Percentiles rank a stretch among this genome's conserved stretches.
These are phyloP conservation scores for Rosa lucieae DNA, from an alignment of 306 rosid species.

Conservation along the genomic window DNA sequence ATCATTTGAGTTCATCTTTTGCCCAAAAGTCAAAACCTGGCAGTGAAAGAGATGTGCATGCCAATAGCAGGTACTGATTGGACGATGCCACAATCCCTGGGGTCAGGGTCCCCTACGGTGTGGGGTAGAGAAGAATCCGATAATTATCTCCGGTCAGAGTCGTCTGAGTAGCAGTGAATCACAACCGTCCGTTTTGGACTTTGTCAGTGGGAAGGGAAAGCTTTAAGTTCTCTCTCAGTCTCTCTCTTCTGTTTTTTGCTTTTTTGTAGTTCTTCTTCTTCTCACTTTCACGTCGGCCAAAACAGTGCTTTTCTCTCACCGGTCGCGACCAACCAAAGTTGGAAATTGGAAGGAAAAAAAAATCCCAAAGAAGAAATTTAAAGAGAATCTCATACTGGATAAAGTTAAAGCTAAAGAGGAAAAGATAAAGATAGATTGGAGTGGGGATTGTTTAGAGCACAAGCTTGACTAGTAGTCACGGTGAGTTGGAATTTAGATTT, in stretches of 20 bases:
- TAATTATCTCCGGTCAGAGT: conserved; percentile 4
- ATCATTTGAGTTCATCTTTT: neutral
- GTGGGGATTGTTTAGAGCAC: neutral
- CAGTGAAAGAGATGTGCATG: conserved; percentile 12
- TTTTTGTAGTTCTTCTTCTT: conserved; percentile 20
- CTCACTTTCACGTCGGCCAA: conserved; percentile 28
- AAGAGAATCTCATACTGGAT: neutral
- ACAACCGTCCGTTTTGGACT: neutral
- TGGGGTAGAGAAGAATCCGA: neutral
- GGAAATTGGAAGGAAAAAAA: neutral
- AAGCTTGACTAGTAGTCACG: neutral
- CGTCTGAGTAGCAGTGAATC: neutral
- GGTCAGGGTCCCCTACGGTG: neutral
- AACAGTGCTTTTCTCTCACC: conserved; percentile 34
- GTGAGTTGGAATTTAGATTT: neutral
- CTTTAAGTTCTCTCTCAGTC: too few relatives aligned
- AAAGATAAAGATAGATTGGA: neutral
- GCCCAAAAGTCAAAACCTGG: conserved; percentile 24
- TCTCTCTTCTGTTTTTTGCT: neutral
- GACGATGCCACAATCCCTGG: conserved; percentile 2
- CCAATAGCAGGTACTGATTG: neutral
- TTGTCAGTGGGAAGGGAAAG: neutral
- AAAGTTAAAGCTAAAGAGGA: conserved; percentile 24
- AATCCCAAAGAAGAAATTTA: neutral
- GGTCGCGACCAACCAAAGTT: conserved; percentile 20